Conservation (phyloP, 2,329 filamentous ascomycete genomes). For the Tolypocladium ovalisporum region DNA sequence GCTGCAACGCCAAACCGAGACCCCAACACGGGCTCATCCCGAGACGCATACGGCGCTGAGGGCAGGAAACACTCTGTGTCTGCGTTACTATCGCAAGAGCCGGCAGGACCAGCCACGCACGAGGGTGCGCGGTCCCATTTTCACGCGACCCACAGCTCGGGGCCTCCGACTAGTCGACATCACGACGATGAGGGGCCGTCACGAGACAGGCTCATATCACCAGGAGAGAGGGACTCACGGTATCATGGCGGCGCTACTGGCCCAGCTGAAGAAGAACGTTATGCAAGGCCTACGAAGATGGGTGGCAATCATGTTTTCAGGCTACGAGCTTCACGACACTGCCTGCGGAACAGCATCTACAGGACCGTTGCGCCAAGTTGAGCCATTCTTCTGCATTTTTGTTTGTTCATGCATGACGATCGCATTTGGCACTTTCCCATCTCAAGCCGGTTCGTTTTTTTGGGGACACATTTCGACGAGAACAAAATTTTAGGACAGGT, state of each 20-base stretch:
- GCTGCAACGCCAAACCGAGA: slow-evolving; percentile 8
- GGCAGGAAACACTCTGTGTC: slow-evolving; percentile 21
- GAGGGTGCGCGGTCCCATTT: slow-evolving; percentile 3
- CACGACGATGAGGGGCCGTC: slow-evolving; percentile 3
- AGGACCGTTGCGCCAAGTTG: background rate
- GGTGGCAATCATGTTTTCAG: background rate
- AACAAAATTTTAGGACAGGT: background rate
- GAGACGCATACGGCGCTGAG: slow-evolving; percentile 18
- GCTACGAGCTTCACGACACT: background rate
- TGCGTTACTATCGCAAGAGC: slow-evolving; percentile 16
- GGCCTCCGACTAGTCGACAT: slow-evolving; percentile 1
- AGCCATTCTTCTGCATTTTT: background rate
- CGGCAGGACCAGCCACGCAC: slow-evolving; percentile 1
- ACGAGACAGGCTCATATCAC: slow-evolving; percentile 5
- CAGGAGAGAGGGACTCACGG: background rate
- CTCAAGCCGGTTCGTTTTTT: background rate
- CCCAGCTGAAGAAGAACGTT: slow-evolving; percentile 1
- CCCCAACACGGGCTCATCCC: slow-evolving; percentile 6
- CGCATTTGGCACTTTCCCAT: background rate
- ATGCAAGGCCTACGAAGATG: background rate
- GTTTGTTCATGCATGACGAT: background rate
- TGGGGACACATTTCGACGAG: background rate
- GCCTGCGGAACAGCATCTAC: background rate
- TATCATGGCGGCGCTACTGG: background rate
- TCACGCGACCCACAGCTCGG: background rate